Conservation (phyloP, 148 eudicot species). For the Rhododendron griersonianum region DNA sequence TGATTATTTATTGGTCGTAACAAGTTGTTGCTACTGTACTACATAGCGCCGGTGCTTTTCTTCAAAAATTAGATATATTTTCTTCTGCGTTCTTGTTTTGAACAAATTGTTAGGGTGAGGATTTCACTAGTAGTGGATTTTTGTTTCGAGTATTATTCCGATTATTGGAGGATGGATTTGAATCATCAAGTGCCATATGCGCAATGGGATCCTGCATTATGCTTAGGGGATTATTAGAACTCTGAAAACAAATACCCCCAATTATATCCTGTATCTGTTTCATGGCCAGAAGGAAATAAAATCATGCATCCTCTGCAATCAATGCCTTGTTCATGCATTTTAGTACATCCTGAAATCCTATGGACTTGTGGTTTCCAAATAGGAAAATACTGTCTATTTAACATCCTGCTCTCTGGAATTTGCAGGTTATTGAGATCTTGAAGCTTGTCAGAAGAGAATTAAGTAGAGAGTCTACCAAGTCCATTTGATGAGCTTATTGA, state of each 20-base stretch:
- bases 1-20: not conserved
- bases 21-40: not conserved
- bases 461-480: constrained; percentile 43
- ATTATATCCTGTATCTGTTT: not conserved
- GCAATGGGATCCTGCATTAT: not conserved
- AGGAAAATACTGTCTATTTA: not conserved
- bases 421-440: constrained; percentile 77
- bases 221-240: not conserved
- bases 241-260: no score
- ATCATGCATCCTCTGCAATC: not conserved
- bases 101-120: not conserved
- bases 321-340: not conserved
- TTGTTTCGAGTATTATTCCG: not conserved
- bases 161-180: not conserved
- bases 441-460: constrained; percentile 67
- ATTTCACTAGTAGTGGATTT: not conserved
- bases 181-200: not conserved
- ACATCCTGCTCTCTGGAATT: not conserved
- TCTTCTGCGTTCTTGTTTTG: not conserved
- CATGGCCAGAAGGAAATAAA: not conserved
- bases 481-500: constrained; percentile 19
- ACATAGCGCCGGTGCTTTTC: not conserved
- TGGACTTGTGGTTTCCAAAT: not conserved
- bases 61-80: not conserved
- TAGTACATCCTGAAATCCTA: not conserved